Evolutionary conservation across 495 filamentous ascomycete species (phyloP).

Genomic region (Sporormia fimetaria): DNA sequence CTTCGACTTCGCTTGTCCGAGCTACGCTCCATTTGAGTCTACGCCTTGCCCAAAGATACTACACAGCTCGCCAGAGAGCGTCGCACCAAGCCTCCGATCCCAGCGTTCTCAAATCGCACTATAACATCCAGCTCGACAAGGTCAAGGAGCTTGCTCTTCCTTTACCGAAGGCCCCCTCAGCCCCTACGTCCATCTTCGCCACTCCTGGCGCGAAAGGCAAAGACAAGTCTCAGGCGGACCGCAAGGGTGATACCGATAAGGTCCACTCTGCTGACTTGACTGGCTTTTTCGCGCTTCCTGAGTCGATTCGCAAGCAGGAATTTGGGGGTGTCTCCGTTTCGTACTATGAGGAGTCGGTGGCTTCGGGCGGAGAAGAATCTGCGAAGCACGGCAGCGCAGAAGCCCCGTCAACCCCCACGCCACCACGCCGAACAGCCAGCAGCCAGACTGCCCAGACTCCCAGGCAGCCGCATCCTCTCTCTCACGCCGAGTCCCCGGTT

Average conservation of each 20-base stretch:
- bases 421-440: constrained; percentile 34
- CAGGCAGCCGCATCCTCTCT: constrained; percentile 36
- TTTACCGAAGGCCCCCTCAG: constrained; percentile 55
- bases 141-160: constrained; percentile 72
- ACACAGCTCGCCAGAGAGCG: constrained; percentile 76
- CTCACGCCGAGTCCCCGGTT: constrained; percentile 42
- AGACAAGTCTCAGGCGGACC: constrained; percentile 47
- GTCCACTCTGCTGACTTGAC: constrained; percentile 69
- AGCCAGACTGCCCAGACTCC: constrained; percentile 26
- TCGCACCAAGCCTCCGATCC: constrained; percentile 47
- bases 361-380: constrained; percentile 6
- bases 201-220: constrained; percentile 52
- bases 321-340: constrained; percentile 55
- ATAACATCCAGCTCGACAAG: constrained; percentile 86
- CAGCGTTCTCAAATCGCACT: constrained; percentile 69
- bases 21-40: constrained; percentile 63
- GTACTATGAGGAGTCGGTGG: constrained; percentile 43
- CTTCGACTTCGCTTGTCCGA: constrained; percentile 63
- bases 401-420: constrained; percentile 40
- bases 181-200: constrained; percentile 30
- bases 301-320: constrained; percentile 45
- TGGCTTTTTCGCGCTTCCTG: constrained; percentile 50
- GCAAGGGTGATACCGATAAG: constrained; percentile 36
- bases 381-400: constrained; percentile 14
- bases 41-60: constrained; percentile 81